Base-by-base conservation (phyloP, 2,329 filamentous ascomycete species). In the Massarina eburnea region DNA sequence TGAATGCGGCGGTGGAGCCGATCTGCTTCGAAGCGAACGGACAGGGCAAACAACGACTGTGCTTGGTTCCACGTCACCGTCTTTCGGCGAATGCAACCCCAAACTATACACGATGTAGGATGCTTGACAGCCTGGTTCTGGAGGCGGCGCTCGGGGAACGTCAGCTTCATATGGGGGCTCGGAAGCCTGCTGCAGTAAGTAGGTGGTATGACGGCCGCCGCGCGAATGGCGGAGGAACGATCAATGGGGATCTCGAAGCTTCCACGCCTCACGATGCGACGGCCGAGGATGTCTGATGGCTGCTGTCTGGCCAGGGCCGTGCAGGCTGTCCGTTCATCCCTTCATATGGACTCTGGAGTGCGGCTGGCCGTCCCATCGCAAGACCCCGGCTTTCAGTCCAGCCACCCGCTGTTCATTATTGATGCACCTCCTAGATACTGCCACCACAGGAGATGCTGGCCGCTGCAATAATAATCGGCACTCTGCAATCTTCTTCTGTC, bases 81-180 rank as follows among this genome's bases (percentile, higher is more conserved):
- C 32, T 22, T 55, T 60, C 48, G 61, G 46, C 51, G 46, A 39
- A 43, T 35, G 49, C 30, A 41, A 54, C 60, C 58, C n/a, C n/a
- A n/a, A n/a, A n/a, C n/a, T n/a, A n/a, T n/a, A n/a, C n/a, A n/a
- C n/a, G n/a, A n/a, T n/a, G n/a, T n/a, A n/a, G n/a, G n/a, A 26
- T 26, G 12, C 7, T 26, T 26, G 24, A 26, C 24, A 6, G 10
- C 7, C 24, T 6, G 24, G 24, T 26, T 10, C 24, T 7, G 10
- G 6, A 10, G 24, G 37, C 32, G 24, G 30, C 21, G 19, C 35
- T 29, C 29, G 30, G 38, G 48, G 20, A 41, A 30, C n/a, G 32
- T 21, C 10, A 21, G 17, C 34, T 37, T 37, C 34, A 37, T 8
- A 21, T 45, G 12, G 15, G 15, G 32, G n/a, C n/a, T 7, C 4